Percentiles rank a stretch among this genome's conserved stretches.
Evolutionary conservation across 768 basidiomycete genomes (phyloP).

Genomic region (Psilocybe tampanensis): DNA sequence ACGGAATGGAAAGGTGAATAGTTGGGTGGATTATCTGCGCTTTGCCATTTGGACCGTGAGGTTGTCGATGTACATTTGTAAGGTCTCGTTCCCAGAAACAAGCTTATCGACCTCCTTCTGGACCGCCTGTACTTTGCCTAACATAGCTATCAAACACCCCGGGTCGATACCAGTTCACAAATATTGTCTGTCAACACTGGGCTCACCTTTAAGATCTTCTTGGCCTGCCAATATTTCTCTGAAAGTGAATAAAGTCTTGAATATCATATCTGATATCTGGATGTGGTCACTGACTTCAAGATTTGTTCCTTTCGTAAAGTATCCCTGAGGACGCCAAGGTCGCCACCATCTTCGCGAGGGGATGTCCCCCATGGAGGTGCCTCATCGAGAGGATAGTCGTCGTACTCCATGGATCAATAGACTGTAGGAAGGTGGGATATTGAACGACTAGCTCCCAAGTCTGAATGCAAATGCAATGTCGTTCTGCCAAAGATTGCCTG

Average conservation of each 20-base stretch:
- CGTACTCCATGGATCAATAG: constrained; percentile 16
- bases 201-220: constrained; percentile 73
- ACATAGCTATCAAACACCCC: constrained; percentile 48
- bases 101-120: constrained; percentile 85
- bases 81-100: constrained; percentile 73
- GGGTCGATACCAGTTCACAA: not conserved
- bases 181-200: constrained; percentile 1
- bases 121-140: constrained; percentile 65
- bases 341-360: constrained; percentile 43
- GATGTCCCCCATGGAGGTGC: constrained; percentile 54
- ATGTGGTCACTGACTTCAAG: constrained; percentile 59
- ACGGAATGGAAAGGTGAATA: not conserved
- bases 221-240: constrained; percentile 81
- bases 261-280: not conserved
- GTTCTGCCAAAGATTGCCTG: too few relatives aligned
- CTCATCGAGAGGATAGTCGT: constrained; percentile 30
- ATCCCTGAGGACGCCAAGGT: constrained; percentile 64
- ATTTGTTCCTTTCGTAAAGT: constrained; percentile 77
- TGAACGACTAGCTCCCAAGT: not conserved
- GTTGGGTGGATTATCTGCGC: constrained; percentile 45
- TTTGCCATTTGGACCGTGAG: constrained; percentile 87
- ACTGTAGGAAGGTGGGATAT: not conserved
- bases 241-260: not conserved
- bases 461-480: too few relatives aligned
- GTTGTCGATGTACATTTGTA: constrained; percentile 91